These are phyloP conservation scores for Penicillium nordicum DNA, from an alignment of 2,329 filamentous ascomycete genomes.

Conservation along the genomic window DNA sequence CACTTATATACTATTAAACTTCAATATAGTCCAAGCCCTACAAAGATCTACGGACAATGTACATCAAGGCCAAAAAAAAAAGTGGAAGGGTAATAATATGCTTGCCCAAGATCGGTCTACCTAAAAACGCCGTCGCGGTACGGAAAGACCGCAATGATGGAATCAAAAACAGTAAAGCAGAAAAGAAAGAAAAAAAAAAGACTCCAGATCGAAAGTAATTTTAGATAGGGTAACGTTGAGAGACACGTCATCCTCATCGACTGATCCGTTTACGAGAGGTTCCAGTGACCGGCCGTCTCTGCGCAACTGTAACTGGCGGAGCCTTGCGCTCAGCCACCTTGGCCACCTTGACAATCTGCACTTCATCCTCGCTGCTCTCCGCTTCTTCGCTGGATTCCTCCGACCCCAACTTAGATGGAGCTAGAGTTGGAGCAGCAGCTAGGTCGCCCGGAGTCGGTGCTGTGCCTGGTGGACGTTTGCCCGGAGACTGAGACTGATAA, in stretches of 20 bases:
- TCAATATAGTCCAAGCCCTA: background rate
- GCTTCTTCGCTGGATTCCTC: constrained; percentile 19
- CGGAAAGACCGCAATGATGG: background rate
- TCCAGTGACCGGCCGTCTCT: constrained; percentile 19
- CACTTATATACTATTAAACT: background rate
- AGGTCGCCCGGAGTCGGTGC: constrained; percentile 5
- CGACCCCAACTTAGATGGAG: constrained; percentile 13
- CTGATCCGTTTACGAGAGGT: constrained; percentile 25
- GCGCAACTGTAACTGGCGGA: constrained; percentile 15
- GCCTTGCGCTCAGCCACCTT: constrained; percentile 28
- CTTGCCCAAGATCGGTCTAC: background rate
- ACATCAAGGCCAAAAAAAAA: background rate
- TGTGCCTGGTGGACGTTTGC: constrained; percentile 17
- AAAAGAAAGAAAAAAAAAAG: background rate
- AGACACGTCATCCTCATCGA: constrained; percentile 19
- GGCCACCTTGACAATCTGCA: constrained; percentile 27
- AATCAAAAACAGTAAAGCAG: background rate
- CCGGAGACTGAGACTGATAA: constrained; percentile 17
- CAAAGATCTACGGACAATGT: background rate
- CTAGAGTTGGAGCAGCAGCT: background rate
- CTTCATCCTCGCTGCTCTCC: constrained; percentile 30
- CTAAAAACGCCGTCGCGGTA: constrained; percentile 2
- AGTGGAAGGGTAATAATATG: background rate
- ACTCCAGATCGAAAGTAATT: background rate
- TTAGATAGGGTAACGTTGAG: background rate